A percentile compares a stretch with the other conserved stretches of the same genome.
Conservation (phyloP, 306 rosid genomes). For the Malus asiatica region DNA sequence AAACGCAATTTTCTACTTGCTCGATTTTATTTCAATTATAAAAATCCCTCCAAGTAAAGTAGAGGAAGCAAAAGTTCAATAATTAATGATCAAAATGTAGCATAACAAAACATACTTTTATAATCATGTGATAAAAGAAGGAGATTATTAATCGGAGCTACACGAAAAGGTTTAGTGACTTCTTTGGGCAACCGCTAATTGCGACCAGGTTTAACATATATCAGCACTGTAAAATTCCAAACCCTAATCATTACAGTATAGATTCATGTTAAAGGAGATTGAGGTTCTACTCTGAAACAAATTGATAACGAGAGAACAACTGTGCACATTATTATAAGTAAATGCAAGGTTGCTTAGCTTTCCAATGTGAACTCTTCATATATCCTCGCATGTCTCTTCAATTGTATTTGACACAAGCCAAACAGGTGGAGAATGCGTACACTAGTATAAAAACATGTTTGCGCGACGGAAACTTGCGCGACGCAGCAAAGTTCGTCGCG, state of each 20-base stretch:
- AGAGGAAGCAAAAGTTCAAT: not conserved
- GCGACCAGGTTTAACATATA: too few species aligned
- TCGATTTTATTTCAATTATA: not conserved
- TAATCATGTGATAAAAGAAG: not conserved
- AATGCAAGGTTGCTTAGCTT: too few species aligned
- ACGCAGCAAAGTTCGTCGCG: too few species aligned
- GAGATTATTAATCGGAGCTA: not conserved
- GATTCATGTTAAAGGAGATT: too few species aligned
- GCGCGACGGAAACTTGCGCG: too few species aligned
- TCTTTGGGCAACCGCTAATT: not conserved
- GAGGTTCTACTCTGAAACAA: too few species aligned
- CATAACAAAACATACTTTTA: not conserved
- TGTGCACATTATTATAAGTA: too few species aligned
- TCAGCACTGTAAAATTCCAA: too few species aligned
- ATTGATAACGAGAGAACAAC: too few species aligned
- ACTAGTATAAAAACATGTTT: too few species aligned
- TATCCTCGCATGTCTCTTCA: not conserved
- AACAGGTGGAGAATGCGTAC: not conserved
- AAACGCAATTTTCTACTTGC: not conserved
- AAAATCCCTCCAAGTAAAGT: not conserved
- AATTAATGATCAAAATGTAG: not conserved
- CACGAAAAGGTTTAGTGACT: not conserved
- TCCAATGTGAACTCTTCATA: not conserved
- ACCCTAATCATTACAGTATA: too few species aligned
- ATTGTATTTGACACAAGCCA: not conserved